Base-by-base conservation (phyloP, 345 rosid genomes). In the Kandelia obovata region DNA sequence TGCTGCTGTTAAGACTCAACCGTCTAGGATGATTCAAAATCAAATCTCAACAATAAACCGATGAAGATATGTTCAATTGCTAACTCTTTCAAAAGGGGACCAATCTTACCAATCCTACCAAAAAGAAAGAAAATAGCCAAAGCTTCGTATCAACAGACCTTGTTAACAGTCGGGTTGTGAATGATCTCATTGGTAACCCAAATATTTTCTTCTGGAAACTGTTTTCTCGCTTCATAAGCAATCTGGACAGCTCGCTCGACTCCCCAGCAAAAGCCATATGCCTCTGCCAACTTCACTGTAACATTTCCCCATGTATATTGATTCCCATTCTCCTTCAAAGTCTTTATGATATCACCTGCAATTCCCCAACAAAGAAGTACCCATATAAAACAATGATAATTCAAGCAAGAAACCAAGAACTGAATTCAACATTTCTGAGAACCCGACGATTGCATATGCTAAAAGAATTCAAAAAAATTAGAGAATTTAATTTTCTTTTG, bases 161-260 rank as follows among this genome's bases (percentile, higher is more conserved):
- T 80, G 71, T 92, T 95, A 68, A 95, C 97, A 17, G 96, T 92
- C 0, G 97, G 99, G 47, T 89, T 95, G 75, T 92, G 96, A 79
- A 95, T 90, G 58, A 95, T 89, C 78, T 95, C 96, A 79, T 92
- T 92, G 7, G 99, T 92, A 66, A 95, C 77, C 99, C 96, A 95
- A 73, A 95, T 84, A 79, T 67, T 95, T 61, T 92, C 93, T 8
- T 82, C 80, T 0, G 96, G 93, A 73, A 90, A 92, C 66, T 92
- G 96, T 71, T 69, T 92, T 67, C 96, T 87, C 1, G 97, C 96
- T 79, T 95, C 97, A 73, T 92, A 95, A 65, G 97, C 99, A 80
- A 92, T 95, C 85, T 95, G 97, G 20, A 95, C 99, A 47, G 99
- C 96, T 26, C 97, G 87, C 80, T 92, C 97, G 17, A 95, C 96